phyloP scores from a whole-genome alignment of 2,329 filamentous ascomycete species.

The Ustulina deusta region DNA sequence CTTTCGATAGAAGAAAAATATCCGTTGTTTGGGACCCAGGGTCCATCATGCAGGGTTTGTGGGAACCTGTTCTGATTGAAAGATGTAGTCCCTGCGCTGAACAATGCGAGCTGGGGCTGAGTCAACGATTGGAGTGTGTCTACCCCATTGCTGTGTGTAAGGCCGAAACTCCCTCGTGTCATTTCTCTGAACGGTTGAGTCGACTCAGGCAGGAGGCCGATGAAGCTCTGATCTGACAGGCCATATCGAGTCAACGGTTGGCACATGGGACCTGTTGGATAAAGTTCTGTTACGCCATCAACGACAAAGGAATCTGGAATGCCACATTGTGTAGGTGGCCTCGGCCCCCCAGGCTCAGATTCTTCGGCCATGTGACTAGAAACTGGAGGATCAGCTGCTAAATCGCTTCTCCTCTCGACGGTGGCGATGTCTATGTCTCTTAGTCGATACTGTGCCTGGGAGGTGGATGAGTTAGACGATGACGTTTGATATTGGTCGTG shows the following conservation, averaged over 20 bases:
- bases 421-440: background rate
- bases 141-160: background rate
- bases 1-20: background rate
- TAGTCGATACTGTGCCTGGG: background rate
- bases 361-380: background rate
- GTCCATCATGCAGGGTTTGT: background rate
- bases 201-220: background rate
- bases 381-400: background rate
- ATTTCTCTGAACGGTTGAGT: background rate
- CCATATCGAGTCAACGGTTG: background rate
- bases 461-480: background rate
- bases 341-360: background rate
- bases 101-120: background rate
- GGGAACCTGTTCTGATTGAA: background rate
- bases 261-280: background rate
- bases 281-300: background rate
- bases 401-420: background rate
- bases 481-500: background rate
- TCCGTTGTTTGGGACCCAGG: background rate
- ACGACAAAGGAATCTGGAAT: background rate
- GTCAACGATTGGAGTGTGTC: background rate
- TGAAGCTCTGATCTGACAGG: background rate
- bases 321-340: background rate
- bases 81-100: background rate
- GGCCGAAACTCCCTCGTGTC: background rate